phyloP scores from a whole-genome alignment of 2,329 filamentous ascomycete species.

The Anthostomella pinea region DNA sequence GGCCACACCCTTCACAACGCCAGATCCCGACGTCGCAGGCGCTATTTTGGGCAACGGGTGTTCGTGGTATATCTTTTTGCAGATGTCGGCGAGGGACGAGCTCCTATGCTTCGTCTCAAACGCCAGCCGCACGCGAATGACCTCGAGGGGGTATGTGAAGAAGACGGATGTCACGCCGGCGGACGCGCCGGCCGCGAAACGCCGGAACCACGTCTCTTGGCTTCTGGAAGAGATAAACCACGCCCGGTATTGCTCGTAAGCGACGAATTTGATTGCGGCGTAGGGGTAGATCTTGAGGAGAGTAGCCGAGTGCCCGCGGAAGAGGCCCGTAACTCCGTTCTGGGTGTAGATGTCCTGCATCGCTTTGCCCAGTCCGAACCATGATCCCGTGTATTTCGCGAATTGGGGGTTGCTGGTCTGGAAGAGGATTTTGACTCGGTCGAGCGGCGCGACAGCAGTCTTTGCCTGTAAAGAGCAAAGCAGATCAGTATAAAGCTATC shows the following conservation, averaged over 20 bases:
- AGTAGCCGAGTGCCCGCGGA: conserved; percentile 91
- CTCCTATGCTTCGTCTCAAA: conserved; percentile 85
- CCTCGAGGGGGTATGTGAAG: conserved; percentile 91
- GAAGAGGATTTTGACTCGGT: conserved; percentile 98
- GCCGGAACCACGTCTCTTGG: conserved; percentile 76
- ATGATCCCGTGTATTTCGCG: conserved; percentile 86
- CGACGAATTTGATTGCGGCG: conserved; percentile 95
- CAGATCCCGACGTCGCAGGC: conserved; percentile 28
- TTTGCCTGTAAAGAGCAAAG: conserved; percentile 64
- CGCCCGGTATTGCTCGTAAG: conserved; percentile 92
- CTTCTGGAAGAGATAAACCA: conserved; percentile 65
- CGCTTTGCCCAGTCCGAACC: conserved; percentile 78
- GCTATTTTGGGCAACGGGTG: conserved; percentile 45
- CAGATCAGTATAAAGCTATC: background rate
- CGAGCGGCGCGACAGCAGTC: conserved; percentile 90
- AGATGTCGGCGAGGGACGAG: conserved; percentile 72
- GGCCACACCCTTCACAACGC: conserved; percentile 34
- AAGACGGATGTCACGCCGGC: conserved; percentile 90
- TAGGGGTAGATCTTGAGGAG: conserved; percentile 95
- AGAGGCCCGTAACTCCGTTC: conserved; percentile 75
- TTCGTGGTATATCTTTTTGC: conserved; percentile 83
- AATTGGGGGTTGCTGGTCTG: conserved; percentile 94
- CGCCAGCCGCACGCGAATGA: conserved; percentile 86
- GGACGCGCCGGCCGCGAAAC: conserved; percentile 69
- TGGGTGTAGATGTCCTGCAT: conserved; percentile 77